phyloP scores from a whole-genome alignment of 345 rosid genomes.

The Mangifera indica region DNA sequence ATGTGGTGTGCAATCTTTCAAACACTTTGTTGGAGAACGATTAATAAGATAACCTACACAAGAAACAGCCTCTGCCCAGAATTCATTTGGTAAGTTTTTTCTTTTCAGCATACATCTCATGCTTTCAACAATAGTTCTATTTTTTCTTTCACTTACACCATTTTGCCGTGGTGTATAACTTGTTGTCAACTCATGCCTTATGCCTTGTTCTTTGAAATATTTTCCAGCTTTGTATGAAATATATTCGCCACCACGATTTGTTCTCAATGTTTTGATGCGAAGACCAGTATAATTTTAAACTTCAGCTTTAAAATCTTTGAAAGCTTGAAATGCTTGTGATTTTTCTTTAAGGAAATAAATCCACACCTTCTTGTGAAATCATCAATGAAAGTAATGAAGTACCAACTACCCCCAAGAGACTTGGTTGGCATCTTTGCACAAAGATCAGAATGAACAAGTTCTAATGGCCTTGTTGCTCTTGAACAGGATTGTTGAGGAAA shows the following conservation, averaged over 20 bases:
- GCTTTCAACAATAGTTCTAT: not conserved
- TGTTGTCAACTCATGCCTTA: not conserved
- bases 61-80: not conserved
- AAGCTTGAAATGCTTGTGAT: no score
- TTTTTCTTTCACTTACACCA: not conserved
- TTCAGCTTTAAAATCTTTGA: not conserved
- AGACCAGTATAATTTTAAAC: not conserved
- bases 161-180: not conserved
- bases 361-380: no score
- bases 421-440: no score
- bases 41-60: not conserved
- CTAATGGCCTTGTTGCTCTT: no score
- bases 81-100: not conserved
- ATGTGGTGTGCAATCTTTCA: not conserved
- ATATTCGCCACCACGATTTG: not conserved
- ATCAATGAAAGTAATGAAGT: no score
- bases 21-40: not conserved
- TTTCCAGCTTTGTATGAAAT: not conserved
- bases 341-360: no score
- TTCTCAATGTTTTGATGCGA: no score
- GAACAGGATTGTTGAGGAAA: no score
- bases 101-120: not conserved
- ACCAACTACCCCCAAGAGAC: no score
- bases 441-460: no score
- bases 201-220: not conserved